Conservation (phyloP, 352 stramenopile species). For the Pythium sukuiense region DNA sequence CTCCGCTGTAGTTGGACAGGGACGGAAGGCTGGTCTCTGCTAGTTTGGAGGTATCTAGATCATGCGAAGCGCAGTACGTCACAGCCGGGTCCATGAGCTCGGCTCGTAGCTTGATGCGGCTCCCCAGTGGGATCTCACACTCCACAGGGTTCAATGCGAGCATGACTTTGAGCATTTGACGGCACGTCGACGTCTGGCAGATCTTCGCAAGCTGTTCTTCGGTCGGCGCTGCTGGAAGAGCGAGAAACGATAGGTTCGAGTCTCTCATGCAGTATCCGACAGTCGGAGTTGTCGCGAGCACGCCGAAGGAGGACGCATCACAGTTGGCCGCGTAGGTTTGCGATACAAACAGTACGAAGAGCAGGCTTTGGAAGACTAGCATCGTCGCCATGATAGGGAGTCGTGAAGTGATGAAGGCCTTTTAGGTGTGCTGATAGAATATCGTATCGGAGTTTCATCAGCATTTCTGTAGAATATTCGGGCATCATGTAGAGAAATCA, state of each 20-base stretch:
- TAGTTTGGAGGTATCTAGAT: background rate
- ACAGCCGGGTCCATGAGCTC: constrained; percentile 19
- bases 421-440: no score
- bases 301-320: background rate
- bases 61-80: constrained; percentile 9
- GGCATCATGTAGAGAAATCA: no score
- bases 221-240: background rate
- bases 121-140: background rate
- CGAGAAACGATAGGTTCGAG: background rate
- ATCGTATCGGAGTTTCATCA: no score
- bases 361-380: no score
- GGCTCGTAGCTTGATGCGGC: constrained; percentile 8
- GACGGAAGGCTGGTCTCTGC: background rate
- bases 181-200: background rate
- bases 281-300: background rate
- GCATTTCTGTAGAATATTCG: no score
- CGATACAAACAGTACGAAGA: no score
- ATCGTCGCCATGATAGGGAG: no score
- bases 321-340: background rate
- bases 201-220: background rate
- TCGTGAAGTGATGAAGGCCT: no score
- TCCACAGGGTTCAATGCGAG: background rate
- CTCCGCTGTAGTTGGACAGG: background rate
- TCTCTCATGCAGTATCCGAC: background rate
- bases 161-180: background rate